Percentiles rank a stretch among this genome's conserved stretches.
phyloP scores from a whole-genome alignment of 805 yeast species.

The Zygotorulaspora florentina region DNA sequence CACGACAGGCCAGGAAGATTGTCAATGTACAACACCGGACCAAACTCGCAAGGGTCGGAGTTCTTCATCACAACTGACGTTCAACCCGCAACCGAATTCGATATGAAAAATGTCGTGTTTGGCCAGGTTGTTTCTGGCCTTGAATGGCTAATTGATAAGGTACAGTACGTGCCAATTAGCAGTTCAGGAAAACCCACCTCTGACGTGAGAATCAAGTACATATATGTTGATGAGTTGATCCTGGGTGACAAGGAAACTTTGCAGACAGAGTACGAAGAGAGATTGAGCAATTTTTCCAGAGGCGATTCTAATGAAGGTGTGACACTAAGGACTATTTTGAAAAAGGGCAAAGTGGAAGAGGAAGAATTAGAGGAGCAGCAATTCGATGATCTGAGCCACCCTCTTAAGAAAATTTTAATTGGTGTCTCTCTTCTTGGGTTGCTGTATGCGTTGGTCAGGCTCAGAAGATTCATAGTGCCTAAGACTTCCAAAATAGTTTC shows the following conservation, averaged over 20 bases:
- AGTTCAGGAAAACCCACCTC: constrained; percentile 36
- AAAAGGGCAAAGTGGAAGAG: constrained; percentile 13
- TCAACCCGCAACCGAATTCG: constrained; percentile 44
- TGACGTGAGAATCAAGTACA: constrained; percentile 40
- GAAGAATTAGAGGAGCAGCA: constrained; percentile 18
- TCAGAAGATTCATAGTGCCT: constrained; percentile 11
- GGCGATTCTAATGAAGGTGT: constrained; percentile 31
- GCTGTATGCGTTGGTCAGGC: constrained; percentile 16
- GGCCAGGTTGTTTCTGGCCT: constrained; percentile 71
- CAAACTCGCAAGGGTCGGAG: constrained; percentile 64
- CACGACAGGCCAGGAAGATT: constrained; percentile 67
- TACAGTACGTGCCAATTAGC: constrained; percentile 54
- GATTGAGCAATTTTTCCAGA: constrained; percentile 23
- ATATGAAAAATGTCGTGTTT: constrained; percentile 68
- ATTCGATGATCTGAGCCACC: constrained; percentile 21
- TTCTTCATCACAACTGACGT: constrained; percentile 61
- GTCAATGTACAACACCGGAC: constrained; percentile 71
- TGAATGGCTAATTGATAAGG: constrained; percentile 50
- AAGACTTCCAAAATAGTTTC: constrained; percentile 24
- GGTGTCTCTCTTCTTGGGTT: constrained; percentile 15
- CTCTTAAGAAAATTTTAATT: constrained; percentile 16
- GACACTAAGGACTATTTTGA: constrained; percentile 13
- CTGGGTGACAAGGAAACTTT: constrained; percentile 17
- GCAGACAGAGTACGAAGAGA: constrained; percentile 24
- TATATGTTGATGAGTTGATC: constrained; percentile 30